Evolutionary conservation across 2,329 filamentous ascomycete species (phyloP), one percentile per base, ranked within the genome.

Genomic region (Keithomyces neogunnii): DNA sequence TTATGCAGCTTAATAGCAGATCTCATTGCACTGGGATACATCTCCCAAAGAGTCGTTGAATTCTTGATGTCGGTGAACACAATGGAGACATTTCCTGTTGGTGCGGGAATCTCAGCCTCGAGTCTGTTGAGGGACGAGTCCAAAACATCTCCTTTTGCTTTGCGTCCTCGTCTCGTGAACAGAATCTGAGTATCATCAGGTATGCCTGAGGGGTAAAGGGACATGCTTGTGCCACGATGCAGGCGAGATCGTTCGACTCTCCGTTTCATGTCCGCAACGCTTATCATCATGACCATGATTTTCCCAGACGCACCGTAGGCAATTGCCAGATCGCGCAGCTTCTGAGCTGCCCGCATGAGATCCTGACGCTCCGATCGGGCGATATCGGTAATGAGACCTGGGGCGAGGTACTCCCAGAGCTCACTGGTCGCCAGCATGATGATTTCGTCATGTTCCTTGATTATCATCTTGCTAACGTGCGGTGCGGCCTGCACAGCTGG

Each of bases 11-110:
- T 95, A 70, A 99, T 99, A 19, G 91, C 91, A 11, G 91, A 92
- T 61, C 92, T 82, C 93, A 99, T 99, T 26, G 93, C 91, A 55
- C 87, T 87, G 1, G 91, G 89, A 64, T 92, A 95, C 50, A 89
- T 90, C 69, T 99, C 93, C 93, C 93, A 99, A 5, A 99, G 75
- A 39, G 88, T 84, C 1, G 93, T 99, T 29, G 92, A 97, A 71
- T 92, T 96, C 75, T 97, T 97, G 77, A 99, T 99, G 72, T 99
- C 93, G 0, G 93, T 99, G 66, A 99, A 99, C 47, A 95, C 90
- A 63, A 99, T 89, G 42, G 89, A 88, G 47, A 97, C 83, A 61
- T 95, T 89, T 45, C 92, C 92, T 1, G 85, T 89, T 0, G 93
- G 93, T 10, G 93, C 89, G 55, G 92, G 88, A 47, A 97, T 91